Conservation (phyloP, 768 basidiomycete species). For the Clathrus columnatus region DNA sequence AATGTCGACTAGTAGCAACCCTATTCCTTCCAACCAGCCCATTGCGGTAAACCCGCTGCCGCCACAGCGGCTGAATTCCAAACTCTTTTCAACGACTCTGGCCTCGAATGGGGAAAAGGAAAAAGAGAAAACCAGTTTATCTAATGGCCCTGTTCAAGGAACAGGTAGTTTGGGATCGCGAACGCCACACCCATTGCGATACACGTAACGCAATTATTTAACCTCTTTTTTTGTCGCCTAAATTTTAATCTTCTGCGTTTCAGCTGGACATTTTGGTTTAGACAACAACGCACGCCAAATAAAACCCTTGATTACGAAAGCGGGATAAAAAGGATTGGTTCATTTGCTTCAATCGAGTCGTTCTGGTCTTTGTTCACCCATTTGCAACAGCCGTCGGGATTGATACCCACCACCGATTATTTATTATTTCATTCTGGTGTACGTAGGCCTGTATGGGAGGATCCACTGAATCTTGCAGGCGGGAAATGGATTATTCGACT, state of each 20-base stretch:
- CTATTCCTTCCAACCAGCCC: slow-evolving; percentile 6
- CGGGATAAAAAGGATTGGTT: slow-evolving; percentile 86
- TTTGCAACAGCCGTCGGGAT: slow-evolving; percentile 71
- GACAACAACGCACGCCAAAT: slow-evolving; percentile 82
- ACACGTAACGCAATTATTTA: slow-evolving; percentile 74
- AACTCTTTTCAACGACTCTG: slow-evolving; percentile 64
- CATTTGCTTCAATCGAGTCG: slow-evolving; percentile 89
- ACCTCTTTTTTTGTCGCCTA: slow-evolving; percentile 9
- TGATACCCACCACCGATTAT: slow-evolving; percentile 88
- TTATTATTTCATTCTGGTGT: slow-evolving; percentile 84
- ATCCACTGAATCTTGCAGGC: slow-evolving; percentile 76
- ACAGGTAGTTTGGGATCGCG: slow-evolving; percentile 26
- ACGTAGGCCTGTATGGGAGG: slow-evolving; percentile 92
- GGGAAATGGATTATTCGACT: slow-evolving; percentile 96
- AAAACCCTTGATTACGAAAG: slow-evolving; percentile 93
- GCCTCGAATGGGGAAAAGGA: slow-evolving; percentile 35
- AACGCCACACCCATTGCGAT: slow-evolving; percentile 66
- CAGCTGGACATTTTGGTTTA: slow-evolving; percentile 90
- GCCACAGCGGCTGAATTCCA: slow-evolving; percentile 37
- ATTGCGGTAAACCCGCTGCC: slow-evolving; percentile 11
- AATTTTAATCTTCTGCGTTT: not conserved
- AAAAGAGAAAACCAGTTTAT: slow-evolving; percentile 29
- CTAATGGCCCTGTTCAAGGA: slow-evolving; percentile 26
- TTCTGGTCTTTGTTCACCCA: slow-evolving; percentile 96
- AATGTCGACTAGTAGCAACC: slow-evolving; percentile 10